phyloP scores from a whole-genome alignment of 441 rosid species.

The Gossypium laxum region DNA sequence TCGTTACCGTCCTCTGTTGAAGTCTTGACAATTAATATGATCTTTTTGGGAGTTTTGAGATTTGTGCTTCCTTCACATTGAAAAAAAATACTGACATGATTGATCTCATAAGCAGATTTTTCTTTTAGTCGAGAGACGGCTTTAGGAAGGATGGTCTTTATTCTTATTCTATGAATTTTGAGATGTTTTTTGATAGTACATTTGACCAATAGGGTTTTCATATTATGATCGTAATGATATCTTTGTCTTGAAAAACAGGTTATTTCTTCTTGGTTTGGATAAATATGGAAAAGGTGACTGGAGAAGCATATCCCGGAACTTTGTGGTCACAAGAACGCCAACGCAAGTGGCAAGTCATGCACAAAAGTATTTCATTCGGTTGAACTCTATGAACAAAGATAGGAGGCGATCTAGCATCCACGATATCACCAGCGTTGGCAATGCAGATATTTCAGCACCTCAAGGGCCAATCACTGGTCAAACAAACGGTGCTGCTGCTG shows the following conservation, averaged over 20 bases:
- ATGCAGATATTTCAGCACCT: constrained; percentile 52
- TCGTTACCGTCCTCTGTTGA: not conserved
- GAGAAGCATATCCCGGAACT: constrained; percentile 93
- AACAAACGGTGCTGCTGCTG: constrained; percentile 40
- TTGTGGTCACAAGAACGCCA: constrained; percentile 90
- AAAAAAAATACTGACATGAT: not conserved
- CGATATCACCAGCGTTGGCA: constrained; percentile 77
- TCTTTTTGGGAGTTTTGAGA: not conserved
- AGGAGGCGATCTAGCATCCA: constrained; percentile 95
- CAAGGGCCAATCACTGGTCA: constrained; percentile 97
- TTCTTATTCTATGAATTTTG: constrained; percentile 4
- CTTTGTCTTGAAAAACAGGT: constrained; percentile 34
- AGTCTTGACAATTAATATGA: not conserved
- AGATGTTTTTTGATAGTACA: constrained; percentile 8
- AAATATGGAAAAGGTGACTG: constrained; percentile 97
- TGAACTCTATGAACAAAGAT: constrained; percentile 86
- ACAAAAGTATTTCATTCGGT: constrained; percentile 80
- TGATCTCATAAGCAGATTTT: not conserved
- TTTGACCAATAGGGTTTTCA: not conserved
- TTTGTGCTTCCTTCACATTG: not conserved
- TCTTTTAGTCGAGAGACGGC: not conserved
- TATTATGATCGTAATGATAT: not conserved
- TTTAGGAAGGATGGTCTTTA: not conserved
- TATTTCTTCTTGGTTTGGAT: constrained; percentile 88
- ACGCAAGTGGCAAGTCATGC: constrained; percentile 99